Base-by-base conservation (phyloP, 768 basidiomycete species). In the Pleurotus cornucopiae region DNA sequence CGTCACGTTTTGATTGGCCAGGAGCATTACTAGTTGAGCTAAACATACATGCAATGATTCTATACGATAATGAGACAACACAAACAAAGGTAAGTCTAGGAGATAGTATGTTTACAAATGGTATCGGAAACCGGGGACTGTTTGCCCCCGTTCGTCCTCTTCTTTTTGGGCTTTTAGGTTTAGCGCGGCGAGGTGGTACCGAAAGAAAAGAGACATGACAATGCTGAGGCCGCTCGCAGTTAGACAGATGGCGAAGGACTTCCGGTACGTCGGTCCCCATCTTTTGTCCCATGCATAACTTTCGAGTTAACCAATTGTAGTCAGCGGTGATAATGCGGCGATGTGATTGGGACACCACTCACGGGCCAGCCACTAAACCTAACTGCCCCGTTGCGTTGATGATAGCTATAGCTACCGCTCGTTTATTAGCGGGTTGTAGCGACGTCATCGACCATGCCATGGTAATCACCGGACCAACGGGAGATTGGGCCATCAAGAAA, bases 221-320 rank as follows among this genome's bases (percentile, higher is more conserved):
- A 58, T 58, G 11, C 53, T 54, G n/a, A 58, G 25, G 13, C 45
- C 46, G 26, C 53, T 45, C 18, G 57, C 57, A 23, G 39, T 53
- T 30, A 58, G 30, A n/a, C 53, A 58, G 14, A 58, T 58, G 9
- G 45, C 57, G 18, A 58, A 58, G 12, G 57, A 58, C 13, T 39
- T 54, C 16, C 52, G 41, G 45, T 58, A 58, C 13, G 57, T 43
- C 4, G 37, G 55, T 13, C 56, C 44, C 55, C 51, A 52, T 11
- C 13, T n/a, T 21, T 41, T 26, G 38, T 52, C 51, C 51, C 51
- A 52, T 13, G 51, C 51, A 52, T 52, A 52, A 14, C 51, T 52
- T 44, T n/a, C 20, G 41, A 34, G 30, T 34, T 34, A 34, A 25
- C 38, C 48, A 49, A 1, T 34, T n/a, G 18, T 12, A 14, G 18